Percentiles rank a stretch among this genome's conserved stretches.
phyloP scores from a whole-genome alignment of 2,329 filamentous ascomycete species.

The Dactylellina sp. region DNA sequence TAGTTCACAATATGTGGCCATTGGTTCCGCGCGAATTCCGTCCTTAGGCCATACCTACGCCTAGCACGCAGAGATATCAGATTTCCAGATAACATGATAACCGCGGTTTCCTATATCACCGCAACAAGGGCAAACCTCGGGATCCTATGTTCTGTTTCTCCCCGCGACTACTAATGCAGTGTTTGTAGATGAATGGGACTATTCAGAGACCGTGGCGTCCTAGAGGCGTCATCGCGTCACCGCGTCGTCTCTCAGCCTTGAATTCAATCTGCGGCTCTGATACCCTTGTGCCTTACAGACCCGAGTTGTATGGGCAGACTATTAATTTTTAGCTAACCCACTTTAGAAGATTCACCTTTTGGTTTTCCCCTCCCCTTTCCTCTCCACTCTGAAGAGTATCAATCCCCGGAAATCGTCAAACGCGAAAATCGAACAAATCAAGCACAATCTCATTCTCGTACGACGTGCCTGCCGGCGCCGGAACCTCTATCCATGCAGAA shows the following conservation, averaged over 20 bases:
- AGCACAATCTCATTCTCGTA: constrained; percentile 20
- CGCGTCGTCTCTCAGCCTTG: constrained; percentile 19
- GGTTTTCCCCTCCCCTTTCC: constrained; percentile 30
- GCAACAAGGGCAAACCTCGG: no score
- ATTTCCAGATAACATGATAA: no score
- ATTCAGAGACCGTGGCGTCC: no score
- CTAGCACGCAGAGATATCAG: no score
- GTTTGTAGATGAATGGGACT: no score
- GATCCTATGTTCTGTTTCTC: no score
- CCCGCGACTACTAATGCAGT: no score
- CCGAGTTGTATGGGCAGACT: constrained; percentile 25
- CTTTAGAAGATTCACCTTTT: constrained; percentile 56
- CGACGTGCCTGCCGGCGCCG: constrained; percentile 10
- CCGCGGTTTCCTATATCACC: no score
- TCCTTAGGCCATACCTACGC: no score
- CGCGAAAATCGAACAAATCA: neutral
- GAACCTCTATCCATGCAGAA: constrained; percentile 20
- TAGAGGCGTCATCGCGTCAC: no score
- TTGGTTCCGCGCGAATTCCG: no score
- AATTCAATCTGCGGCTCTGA: neutral
- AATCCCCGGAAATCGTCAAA: constrained; percentile 40
- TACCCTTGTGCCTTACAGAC: neutral
- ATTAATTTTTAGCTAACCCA: constrained; percentile 43
- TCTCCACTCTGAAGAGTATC: constrained; percentile 22
- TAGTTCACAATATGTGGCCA: no score